Conservation (phyloP, 345 rosid species). For the Murraya koenigii region DNA sequence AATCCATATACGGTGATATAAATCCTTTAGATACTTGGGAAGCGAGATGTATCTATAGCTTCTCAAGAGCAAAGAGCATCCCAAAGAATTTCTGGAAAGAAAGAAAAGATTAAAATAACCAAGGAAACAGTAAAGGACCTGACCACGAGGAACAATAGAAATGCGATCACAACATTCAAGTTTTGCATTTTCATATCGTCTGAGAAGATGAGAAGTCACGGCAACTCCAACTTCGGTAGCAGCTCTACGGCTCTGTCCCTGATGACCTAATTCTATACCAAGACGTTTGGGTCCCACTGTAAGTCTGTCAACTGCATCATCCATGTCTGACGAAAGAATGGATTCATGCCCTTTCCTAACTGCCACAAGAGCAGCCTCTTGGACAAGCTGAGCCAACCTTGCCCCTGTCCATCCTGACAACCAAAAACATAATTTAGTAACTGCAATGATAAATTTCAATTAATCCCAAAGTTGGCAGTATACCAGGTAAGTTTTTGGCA, state of each 20-base stretch:
- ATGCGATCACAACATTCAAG: conserved; percentile 83
- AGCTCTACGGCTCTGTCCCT: conserved; percentile 92
- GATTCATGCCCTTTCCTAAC: conserved; percentile 76
- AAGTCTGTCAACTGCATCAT: conserved; percentile 88
- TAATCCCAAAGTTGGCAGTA: conserved; percentile 18
- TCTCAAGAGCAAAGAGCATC: too few relatives aligned
- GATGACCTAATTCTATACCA: conserved; percentile 73
- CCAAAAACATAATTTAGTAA: conserved; percentile 19
- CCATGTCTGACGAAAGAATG: conserved; percentile 79
- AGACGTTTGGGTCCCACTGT: conserved; percentile 90
- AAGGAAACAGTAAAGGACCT: conserved; percentile 45
- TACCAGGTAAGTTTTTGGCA: conserved; percentile 91
- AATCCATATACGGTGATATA: too few relatives aligned
- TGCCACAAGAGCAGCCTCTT: conserved; percentile 95
- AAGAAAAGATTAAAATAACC: not conserved
- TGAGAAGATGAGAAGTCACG: conserved; percentile 75
- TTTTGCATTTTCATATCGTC: conserved; percentile 71
- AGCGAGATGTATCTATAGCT: not conserved
- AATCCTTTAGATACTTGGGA: too few relatives aligned
- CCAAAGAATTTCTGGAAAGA: too few relatives aligned
- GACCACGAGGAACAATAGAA: conserved; percentile 90
- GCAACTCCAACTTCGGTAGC: conserved; percentile 93
- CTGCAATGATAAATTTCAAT: conserved; percentile 7
- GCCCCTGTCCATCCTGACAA: conserved; percentile 92
- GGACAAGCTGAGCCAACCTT: conserved; percentile 81